Base-by-base conservation (phyloP, 2,329 filamentous ascomycete species). In the Amylocarpus encephaloides region DNA sequence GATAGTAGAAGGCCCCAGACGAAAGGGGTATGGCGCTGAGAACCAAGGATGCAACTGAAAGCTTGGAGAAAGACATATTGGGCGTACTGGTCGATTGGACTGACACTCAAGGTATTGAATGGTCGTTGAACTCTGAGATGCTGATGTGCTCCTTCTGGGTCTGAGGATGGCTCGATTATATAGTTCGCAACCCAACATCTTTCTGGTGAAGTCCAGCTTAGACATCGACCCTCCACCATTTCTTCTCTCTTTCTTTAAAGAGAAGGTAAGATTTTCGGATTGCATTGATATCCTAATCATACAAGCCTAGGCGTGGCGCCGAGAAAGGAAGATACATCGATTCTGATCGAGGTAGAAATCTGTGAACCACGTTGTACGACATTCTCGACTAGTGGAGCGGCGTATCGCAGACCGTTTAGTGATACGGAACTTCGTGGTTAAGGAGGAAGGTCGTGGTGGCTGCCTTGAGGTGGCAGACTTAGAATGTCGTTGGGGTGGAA, bases 1-100 rank as follows among this genome's bases (percentile, higher is more conserved):
- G 57, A 19, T 59, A 61, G 22, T 54, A 61, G 41, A 59, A 58
- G 2, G 51, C 35, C 26, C 52, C 51, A 18, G 19, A 26, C 1
- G 48, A 10, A 10, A 29, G 15, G 13, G 48, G 38, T 18, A 48
- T 22, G 9, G 29, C 22, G 10, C 15, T 30, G 26, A 48, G 35
- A 2, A 13, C 12, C n/a, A 36, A 13, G 19, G 18, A 46, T 13
- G 30, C 9, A 29, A 29, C n/a, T 26, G 30, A 11, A 26, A 33
- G 30, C 32, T 29, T 41, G 10, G 43, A 42, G 48, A 46, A 29
- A 35, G 35, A 15, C 35, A 46, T 45, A 15, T 30, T 44, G 12
- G 16, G 13, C 7, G 32, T 19, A 13, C 13, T 39, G 11, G n/a
- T n/a, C n/a, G 16, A 13, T 15, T 19, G 3, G 43, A 36, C 18